Conservation (phyloP, 805 yeast species). For the Metschnikowia corniflorae region DNA sequence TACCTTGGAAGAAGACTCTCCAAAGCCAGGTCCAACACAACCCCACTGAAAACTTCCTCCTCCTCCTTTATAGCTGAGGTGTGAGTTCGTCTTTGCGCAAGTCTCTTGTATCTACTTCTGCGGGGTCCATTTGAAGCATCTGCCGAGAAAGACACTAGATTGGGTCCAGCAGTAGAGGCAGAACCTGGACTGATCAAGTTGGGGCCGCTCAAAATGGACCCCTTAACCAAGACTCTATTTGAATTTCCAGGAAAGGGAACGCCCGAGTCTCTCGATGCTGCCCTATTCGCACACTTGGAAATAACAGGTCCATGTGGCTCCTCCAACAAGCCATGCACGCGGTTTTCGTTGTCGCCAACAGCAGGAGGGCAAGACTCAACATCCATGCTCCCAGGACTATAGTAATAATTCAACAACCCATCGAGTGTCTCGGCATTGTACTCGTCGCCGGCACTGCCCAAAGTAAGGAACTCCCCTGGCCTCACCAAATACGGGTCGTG, state of each 20-base stretch:
- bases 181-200: neutral
- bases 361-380: slow-evolving; percentile 9
- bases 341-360: slow-evolving; percentile 2
- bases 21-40: slow-evolving; percentile 5
- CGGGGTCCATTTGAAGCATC: neutral
- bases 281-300: neutral
- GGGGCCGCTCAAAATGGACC: neutral
- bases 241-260: neutral
- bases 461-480: slow-evolving; percentile 32
- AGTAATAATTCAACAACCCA: slow-evolving; percentile 12
- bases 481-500: slow-evolving; percentile 28
- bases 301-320: neutral
- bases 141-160: neutral
- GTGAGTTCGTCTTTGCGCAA: slow-evolving; percentile 1
- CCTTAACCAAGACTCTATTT: neutral
- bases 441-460: slow-evolving; percentile 11
- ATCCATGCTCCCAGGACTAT: slow-evolving; percentile 7
- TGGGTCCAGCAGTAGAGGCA: neutral
- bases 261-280: neutral
- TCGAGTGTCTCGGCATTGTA: slow-evolving; percentile 12
- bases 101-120: neutral
- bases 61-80: neutral
- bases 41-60: neutral
- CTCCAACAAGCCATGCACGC: neutral
- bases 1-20: slow-evolving; percentile 6